Conservation (phyloP, 2,329 filamentous ascomycete genomes). For the Blastomyces silverae region DNA sequence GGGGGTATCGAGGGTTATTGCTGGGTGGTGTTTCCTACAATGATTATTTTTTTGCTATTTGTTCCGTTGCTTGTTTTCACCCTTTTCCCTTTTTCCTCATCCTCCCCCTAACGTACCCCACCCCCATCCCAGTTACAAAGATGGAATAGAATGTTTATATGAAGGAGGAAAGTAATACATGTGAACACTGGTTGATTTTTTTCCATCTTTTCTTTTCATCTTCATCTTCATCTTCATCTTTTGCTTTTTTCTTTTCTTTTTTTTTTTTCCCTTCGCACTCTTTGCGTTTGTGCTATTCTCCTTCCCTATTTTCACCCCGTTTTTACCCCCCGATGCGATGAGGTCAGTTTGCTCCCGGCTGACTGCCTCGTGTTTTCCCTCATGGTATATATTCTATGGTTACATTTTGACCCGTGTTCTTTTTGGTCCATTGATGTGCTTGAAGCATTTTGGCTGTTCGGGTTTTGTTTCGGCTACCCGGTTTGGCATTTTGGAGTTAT, state of each 20-base stretch:
- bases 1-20: background rate
- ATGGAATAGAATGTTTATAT: background rate
- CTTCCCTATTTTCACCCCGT: too few relatives aligned
- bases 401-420: background rate
- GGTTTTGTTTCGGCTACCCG: background rate
- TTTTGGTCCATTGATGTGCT: background rate
- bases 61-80: background rate
- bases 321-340: too few relatives aligned
- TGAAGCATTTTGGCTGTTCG: background rate
- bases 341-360: too few relatives aligned
- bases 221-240: too few relatives aligned
- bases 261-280: background rate
- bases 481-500: background rate
- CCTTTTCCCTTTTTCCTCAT: background rate
- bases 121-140: background rate
- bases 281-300: too few relatives aligned
- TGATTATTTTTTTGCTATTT: too few relatives aligned
- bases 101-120: background rate
- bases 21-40: too few relatives aligned
- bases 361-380: background rate
- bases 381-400: background rate
- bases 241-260: background rate
- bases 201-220: too few relatives aligned
- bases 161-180: background rate
- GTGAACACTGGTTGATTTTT: background rate